These are phyloP conservation scores for Exophiala spinifera DNA, from an alignment of 2,329 filamentous ascomycete genomes.

Conservation along the genomic window DNA sequence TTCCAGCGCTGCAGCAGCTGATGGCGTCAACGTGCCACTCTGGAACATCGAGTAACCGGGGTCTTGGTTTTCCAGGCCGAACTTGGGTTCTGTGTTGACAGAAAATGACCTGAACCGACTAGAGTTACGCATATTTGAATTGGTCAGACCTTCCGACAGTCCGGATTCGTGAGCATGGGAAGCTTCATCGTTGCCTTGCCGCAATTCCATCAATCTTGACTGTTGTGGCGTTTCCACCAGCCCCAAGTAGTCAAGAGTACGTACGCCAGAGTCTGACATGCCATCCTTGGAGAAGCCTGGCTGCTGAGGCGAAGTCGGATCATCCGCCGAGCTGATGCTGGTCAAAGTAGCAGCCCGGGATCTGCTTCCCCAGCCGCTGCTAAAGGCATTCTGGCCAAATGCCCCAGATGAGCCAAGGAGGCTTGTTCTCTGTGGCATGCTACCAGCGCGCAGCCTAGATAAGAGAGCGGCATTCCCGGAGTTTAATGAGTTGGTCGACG, in stretches of 20 bases:
- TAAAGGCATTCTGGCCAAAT: constrained; percentile 86
- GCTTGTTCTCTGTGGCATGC: constrained; percentile 84
- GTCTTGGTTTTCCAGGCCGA: constrained; percentile 79
- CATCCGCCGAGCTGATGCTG: constrained; percentile 84
- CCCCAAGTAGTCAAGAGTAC: constrained; percentile 92
- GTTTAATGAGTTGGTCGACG: constrained; percentile 49
- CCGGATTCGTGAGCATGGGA: constrained; percentile 49
- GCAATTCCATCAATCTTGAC: constrained; percentile 66
- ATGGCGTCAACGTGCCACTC: constrained; percentile 59
- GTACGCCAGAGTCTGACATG: constrained; percentile 79
- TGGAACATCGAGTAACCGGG: constrained; percentile 53
- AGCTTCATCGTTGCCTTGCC: constrained; percentile 54
- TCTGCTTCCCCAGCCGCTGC: constrained; percentile 78
- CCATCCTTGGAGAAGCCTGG: constrained; percentile 85
- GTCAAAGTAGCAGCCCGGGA: constrained; percentile 85
- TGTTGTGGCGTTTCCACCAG: constrained; percentile 90
- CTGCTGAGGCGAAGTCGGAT: constrained; percentile 79
- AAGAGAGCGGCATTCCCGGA: constrained; percentile 67
- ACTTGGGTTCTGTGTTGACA: constrained; percentile 97
- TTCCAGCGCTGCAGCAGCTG: constrained; percentile 51
- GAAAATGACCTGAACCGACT: constrained; percentile 96
- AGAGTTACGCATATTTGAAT: constrained; percentile 69
- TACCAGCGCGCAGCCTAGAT: constrained; percentile 84
- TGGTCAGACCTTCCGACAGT: constrained; percentile 65
- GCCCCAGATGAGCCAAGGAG: constrained; percentile 61